Evolutionary conservation across 2,329 filamentous ascomycete genomes (phyloP), one percentile per base, ranked within the genome.

Genomic region (Eutypa lata): DNA sequence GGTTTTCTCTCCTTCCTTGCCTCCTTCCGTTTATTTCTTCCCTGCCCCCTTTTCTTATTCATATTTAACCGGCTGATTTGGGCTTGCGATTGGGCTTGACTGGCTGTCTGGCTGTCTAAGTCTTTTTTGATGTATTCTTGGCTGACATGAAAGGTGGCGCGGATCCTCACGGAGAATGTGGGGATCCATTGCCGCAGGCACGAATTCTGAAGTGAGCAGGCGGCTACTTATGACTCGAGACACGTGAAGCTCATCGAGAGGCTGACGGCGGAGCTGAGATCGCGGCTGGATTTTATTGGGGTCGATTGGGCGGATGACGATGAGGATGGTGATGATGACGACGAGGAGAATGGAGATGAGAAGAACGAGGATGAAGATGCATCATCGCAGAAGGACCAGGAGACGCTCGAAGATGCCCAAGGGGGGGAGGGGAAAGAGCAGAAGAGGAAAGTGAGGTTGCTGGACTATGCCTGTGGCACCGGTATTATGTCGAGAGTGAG

Each of bases 401-500:
- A 18, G 18, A 21, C 8, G n/a, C 18, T 70, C 2, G 72, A 66
- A 6, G 60, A 61, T 11, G 63, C 65, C 10, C 58, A 55, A n/a
- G 63, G 58, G 18, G 61, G 65, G 21, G 63, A 58, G 18, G 61
- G 65, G 21, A 50, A 56, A 46, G 53, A 55, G 37, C 53, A 61
- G 1, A 59, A 55, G 47, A 72, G 61, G 62, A 64, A 61, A 52
- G 74, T 83, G 42, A 78, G 79, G 45, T 70, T 90, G 19, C 74
- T 91, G 2, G 89, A 92, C 66, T 92, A 91, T 68, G 89, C 89
- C 16, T 91, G 88, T 64, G 89, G 89, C 8, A 86, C 86, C 6
- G 87, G 87, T 2, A 69, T 82, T 51, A 75, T 89, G 57, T 87
- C 86, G 13, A 77, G 80, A 67, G 86, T 88, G 65, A 59, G 77